Base-by-base conservation (phyloP, 2,329 filamentous ascomycete genomes). In the Pestalotiopsis sp. region DNA sequence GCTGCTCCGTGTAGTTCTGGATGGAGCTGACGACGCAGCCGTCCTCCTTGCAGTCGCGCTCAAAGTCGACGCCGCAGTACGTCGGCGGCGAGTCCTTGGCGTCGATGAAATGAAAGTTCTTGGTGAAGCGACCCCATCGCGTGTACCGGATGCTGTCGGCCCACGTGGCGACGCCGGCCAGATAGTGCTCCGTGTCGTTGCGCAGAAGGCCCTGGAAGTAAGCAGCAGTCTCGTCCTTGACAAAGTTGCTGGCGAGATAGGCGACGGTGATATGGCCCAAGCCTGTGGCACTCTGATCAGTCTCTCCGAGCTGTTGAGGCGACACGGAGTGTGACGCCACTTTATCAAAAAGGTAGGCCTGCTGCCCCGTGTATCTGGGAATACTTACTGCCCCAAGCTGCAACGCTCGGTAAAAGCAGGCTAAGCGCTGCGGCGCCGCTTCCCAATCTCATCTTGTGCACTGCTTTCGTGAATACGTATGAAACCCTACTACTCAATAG, bases 101-200 rank as follows among this genome's bases (percentile, higher is more conserved):
- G 75, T 92, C 89, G 78, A 92, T 91, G 80, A 88, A 92, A 82
- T 92, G 89, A 77, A 90, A 90, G 40, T 84, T 84, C 70, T 83
- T 86, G 9, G 86, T 88, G 77, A 88, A 91, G 48, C 82, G 82
- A 14, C 88, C 89, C 81, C 86, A 89, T 76, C 84, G 83, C 7
- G 87, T 90, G 79, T 91, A 91, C 26, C 89, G 84, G 76, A 89
- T 83, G 52, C 84, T 88, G 79, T 92, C 89, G 38, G 89, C 89
- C 90, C 90, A 92, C 10, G 88, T 88, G 3, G 90, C 89, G 3
- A 91, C 85, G 67, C 83, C 83, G 61, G 89, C 88, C 30, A 92
- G 82, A 74, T 90, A 91, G 72, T 88, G 84, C 66, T 80, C 77
- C 1, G 84, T 84, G 44, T 84, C 75, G 75, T 86, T 87, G 70